Evolutionary conservation across 768 basidiomycete genomes (phyloP), one percentile per base, ranked within the genome.

Genomic region (Tulasnella sp.): DNA sequence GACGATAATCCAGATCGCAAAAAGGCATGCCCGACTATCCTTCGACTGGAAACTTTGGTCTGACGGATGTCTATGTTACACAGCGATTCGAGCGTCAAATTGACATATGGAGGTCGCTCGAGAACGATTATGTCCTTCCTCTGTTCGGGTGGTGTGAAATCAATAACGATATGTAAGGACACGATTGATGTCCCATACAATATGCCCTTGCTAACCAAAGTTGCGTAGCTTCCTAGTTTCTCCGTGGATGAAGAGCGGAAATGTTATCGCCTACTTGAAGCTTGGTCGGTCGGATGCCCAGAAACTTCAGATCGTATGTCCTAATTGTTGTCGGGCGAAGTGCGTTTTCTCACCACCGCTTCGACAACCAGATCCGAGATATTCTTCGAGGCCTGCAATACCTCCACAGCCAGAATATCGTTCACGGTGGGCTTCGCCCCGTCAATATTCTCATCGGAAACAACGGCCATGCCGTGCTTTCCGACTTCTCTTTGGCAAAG

Each of bases 31-130:
- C 25, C 25, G 23, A 43, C 12, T 23, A 27, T n/a, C 11, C 27
- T 8, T 17, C 27, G 45, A 7, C 34, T 9, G 3, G 12, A 17
- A 15, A 48, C 15, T 4, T 9, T 9, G 14, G 6, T 25, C 25
- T 8, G 25, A 9, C 34, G 27, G 9, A 27, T 2, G 2, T n/a
- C n/a, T n/a, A 21, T 48, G 21, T 31, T 2, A 5, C 25, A 46
- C 25, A 48, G 45, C 27, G 45, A 17, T 48, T 48, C 45, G 45
- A 48, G 34, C 45, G 45, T 48, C 45, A 48, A 48, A 32, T 48
- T 17, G 34, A 48, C 25, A 14, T 48, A 14, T 48, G 45, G 45
- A 48, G 45, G 45, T 29, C 45, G 1, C 34, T 48, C 6, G 25
- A 48, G 3, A 25, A 48, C 14, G 14, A 12, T n/a, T 29, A 48